Conservation (phyloP, 106 monocot genomes). For the Allium fistulosum region DNA sequence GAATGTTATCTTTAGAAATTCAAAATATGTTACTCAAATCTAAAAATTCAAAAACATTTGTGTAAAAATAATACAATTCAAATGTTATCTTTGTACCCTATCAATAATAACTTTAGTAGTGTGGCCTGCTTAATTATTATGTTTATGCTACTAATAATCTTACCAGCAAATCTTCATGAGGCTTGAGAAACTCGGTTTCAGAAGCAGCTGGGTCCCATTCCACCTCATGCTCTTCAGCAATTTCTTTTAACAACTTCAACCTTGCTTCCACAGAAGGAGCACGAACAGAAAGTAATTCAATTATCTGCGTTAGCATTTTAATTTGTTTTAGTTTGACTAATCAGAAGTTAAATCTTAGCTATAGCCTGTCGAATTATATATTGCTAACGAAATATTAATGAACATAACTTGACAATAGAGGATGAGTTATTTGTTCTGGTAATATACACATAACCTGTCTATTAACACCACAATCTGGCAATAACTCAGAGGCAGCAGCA, state of each 20-base stretch:
- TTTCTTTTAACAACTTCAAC: slow-evolving; percentile 91
- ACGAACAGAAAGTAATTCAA: slow-evolving; percentile 81
- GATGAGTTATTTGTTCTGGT: neutral
- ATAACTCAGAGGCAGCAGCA: slow-evolving; percentile 68
- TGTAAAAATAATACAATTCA: no score
- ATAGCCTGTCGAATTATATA: no score
- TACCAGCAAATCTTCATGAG: slow-evolving; percentile 96
- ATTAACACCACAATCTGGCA: slow-evolving; percentile 96
- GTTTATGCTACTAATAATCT: neutral
- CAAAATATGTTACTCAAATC: no score
- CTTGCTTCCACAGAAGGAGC: slow-evolving; percentile 78
- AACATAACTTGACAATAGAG: neutral
- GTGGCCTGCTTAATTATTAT: neutral
- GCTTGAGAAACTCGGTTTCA: slow-evolving; percentile 64
- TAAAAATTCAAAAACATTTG: no score
- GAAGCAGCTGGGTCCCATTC: slow-evolving; percentile 88
- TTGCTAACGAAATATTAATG: no score
- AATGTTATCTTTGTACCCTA: no score
- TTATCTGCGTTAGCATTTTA: slow-evolving; percentile 36
- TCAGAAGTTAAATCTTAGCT: neutral
- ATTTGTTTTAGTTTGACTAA: neutral
- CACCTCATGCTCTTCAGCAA: slow-evolving; percentile 90
- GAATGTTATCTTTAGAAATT: no score
- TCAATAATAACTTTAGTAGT: no score
- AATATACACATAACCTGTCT: slow-evolving; percentile 61